Evolutionary conservation across 306 rosid species (phyloP), one percentile per base, ranked within the genome.

Genomic region (Coriaria nepalensis): DNA sequence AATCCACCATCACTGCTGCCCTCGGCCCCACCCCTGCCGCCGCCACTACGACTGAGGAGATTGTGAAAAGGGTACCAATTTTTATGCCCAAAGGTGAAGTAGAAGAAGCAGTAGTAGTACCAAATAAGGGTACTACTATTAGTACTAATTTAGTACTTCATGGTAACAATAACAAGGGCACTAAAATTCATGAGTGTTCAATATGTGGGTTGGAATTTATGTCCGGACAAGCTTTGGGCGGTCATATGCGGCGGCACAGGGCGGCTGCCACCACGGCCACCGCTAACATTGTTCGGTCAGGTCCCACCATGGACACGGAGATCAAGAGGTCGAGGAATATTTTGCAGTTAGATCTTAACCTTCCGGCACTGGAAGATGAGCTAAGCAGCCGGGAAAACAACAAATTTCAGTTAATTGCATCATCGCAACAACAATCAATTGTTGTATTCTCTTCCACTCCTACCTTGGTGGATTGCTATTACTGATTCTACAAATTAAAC

Each of bases 211-310:
- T 85, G 9, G 95, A 82, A 44, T 90, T 90, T 69, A 67, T 69
- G 6, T 90, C 98, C 0, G 96, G 94, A 2, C 98, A 90, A 71
- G 98, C 96, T 5, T 66, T 90, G 33, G 94, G 98, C 5, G 98
- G 96, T 4, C 98, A 90, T 51, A 90, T 90, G 98, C 79, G 96
- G 52, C 69, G 94, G 59, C 98, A 90, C 10, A 73, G 95, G 40
- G 38, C 75, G 0, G 45, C 50, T 6, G 57, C 5, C 4, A 44
- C 57, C 29, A 52, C 50, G 3, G 57, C 5, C 4, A 44, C 57
- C 29, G 37, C 10, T 0, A 37, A 38, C 40, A 55, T 35, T 5
- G 39, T 20, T 0, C 44, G n/a, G 8, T 8, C 39, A 12, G n/a
- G 8, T 35, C 39, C 43, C 6, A 9, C 49, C 2, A 12, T 6